Evolutionary conservation across 768 basidiomycete genomes (phyloP).

Genomic region (Porpolomopsis calyptriformis): DNA sequence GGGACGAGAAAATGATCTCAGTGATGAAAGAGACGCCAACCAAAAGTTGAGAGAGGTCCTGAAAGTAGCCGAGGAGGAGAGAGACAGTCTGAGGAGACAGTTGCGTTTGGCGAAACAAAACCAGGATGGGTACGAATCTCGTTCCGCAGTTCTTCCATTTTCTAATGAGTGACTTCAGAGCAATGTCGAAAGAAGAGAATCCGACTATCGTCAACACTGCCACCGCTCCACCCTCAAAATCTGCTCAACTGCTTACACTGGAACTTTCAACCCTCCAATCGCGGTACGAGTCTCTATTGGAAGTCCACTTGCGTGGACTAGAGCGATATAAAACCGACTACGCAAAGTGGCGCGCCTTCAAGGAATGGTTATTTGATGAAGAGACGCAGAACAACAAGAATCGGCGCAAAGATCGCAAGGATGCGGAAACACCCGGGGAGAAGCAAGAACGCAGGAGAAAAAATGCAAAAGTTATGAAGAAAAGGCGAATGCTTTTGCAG

Average conservation of each 20-base stretch:
- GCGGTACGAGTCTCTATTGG: conserved; percentile 36
- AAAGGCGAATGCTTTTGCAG: conserved; percentile 8
- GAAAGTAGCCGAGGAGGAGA: conserved; percentile 17
- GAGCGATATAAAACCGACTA: conserved; percentile 41
- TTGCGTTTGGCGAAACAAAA: conserved; percentile 9
- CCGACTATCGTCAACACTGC: not conserved
- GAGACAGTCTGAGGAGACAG: conserved; percentile 14
- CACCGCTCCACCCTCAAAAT: conserved; percentile 2
- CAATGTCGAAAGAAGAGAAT: conserved; percentile 6
- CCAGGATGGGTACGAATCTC: conserved; percentile 6
- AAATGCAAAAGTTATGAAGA: conserved; percentile 11
- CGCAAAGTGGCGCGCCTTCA: conserved; percentile 40
- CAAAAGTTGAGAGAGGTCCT: conserved; percentile 15
- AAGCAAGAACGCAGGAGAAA: conserved; percentile 10
- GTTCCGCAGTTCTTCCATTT: not conserved
- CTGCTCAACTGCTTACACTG: conserved; percentile 5
- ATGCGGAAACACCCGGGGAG: conserved; percentile 18
- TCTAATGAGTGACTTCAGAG: conserved; percentile 1
- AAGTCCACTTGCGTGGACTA: conserved; percentile 34
- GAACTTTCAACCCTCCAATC: conserved; percentile 27
- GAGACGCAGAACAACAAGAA: conserved; percentile 14
- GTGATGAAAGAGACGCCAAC: conserved; percentile 5
- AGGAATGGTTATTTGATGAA: conserved; percentile 30
- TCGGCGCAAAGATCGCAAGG: conserved; percentile 14
- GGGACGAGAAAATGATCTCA: not conserved